Evolutionary conservation across 2,329 filamentous ascomycete species (phyloP).

Genomic region (Ophiocordyceps camponoti-leonardi): DNA sequence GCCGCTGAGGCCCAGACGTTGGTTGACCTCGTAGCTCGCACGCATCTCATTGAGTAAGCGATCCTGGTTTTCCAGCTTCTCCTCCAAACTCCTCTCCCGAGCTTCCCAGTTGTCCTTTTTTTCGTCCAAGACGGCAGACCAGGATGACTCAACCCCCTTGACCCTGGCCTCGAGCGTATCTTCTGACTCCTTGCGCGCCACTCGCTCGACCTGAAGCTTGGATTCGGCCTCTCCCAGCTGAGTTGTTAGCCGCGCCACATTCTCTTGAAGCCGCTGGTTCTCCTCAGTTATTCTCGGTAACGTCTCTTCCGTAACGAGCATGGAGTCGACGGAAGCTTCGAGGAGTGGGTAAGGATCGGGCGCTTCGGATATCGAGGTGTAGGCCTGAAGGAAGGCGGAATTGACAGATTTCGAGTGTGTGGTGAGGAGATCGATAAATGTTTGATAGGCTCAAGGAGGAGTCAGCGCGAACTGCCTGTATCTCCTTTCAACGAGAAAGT

Average conservation of each 20-base stretch:
- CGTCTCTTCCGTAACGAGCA: slow-evolving; percentile 82
- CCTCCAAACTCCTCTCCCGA: slow-evolving; percentile 78
- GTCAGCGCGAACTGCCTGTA: slow-evolving; percentile 5
- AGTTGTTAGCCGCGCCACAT: slow-evolving; percentile 53
- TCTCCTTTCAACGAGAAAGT: not conserved
- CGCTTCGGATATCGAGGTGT: slow-evolving; percentile 84
- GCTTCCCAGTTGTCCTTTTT: slow-evolving; percentile 94
- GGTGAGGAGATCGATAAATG: slow-evolving; percentile 89
- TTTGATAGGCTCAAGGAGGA: slow-evolving; percentile 60
- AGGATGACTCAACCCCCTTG: slow-evolving; percentile 79
- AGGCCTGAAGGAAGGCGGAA: slow-evolving; percentile 80
- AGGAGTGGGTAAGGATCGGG: slow-evolving; percentile 93
- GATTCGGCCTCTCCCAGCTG: slow-evolving; percentile 74
- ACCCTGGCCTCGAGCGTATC: slow-evolving; percentile 61
- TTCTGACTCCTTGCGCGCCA: slow-evolving; percentile 57
- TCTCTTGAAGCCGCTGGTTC: slow-evolving; percentile 72
- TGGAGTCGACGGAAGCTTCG: slow-evolving; percentile 87
- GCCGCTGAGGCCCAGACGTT: slow-evolving; percentile 63
- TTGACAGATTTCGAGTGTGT: slow-evolving; percentile 93
- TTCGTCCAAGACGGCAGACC: slow-evolving; percentile 78
- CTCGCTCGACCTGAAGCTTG: slow-evolving; percentile 62
- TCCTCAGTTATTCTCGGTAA: slow-evolving; percentile 79
- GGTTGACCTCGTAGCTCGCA: slow-evolving; percentile 91
- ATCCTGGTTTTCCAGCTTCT: slow-evolving; percentile 90
- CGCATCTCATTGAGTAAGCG: slow-evolving; percentile 85